Conservation (phyloP, 495 filamentous ascomycete genomes). For the Podospora sp. region DNA sequence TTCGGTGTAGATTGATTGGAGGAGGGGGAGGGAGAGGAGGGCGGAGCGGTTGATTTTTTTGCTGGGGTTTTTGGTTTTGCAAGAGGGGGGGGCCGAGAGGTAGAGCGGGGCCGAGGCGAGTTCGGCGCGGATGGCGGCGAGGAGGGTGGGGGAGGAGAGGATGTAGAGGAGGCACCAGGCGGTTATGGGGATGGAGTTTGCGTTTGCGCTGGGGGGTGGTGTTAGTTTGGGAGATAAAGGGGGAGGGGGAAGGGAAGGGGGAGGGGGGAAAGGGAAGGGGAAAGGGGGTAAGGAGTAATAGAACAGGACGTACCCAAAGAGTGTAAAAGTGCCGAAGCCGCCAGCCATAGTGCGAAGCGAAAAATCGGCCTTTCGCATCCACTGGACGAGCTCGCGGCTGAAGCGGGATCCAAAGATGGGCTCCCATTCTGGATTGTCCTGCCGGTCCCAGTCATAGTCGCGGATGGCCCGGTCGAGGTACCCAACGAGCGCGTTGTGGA, state of each 20-base stretch:
- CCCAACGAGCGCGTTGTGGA: slow-evolving; percentile 14
- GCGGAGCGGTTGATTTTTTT: slow-evolving; percentile 30
- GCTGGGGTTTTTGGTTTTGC: slow-evolving; percentile 8
- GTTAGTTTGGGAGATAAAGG: neutral
- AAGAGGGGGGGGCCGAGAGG: too few species aligned
- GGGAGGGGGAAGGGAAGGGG: neutral
- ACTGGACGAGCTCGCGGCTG: slow-evolving; percentile 17
- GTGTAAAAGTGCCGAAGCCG: neutral
- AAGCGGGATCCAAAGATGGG: slow-evolving; percentile 29
- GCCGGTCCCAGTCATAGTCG: slow-evolving; percentile 22
- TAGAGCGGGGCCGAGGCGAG: slow-evolving; percentile 10
- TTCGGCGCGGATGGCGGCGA: slow-evolving; percentile 27
- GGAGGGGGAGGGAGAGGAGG: slow-evolving; percentile 36
- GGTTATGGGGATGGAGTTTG: slow-evolving; percentile 34
- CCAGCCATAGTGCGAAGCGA: slow-evolving; percentile 6
- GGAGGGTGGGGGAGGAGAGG: slow-evolving; percentile 26
- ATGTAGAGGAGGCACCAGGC: slow-evolving; percentile 36
- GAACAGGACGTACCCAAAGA: slow-evolving; percentile 27
- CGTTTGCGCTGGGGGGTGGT: slow-evolving; percentile 28
- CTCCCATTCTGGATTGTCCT: slow-evolving; percentile 32
- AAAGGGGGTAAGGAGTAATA: too few species aligned
- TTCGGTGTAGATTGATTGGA: slow-evolving; percentile 44
- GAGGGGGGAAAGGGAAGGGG: neutral
- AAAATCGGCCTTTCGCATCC: slow-evolving; percentile 21
- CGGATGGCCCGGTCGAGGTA: slow-evolving; percentile 10